Base-by-base conservation (phyloP, 2,329 filamentous ascomycete genomes). In the Didymella keratinophila region DNA sequence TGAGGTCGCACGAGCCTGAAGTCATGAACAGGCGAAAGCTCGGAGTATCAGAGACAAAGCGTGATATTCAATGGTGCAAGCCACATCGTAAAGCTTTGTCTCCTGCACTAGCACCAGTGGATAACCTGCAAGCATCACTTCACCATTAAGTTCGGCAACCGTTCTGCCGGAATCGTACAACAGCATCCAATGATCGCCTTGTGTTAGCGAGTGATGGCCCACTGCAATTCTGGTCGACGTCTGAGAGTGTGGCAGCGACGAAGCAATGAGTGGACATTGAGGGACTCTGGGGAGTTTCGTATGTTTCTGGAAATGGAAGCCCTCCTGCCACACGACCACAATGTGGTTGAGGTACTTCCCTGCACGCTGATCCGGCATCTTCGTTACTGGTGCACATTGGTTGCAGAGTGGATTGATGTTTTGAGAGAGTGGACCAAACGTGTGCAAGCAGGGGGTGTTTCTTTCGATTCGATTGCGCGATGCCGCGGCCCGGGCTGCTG, bases 141-240 rank as follows among this genome's bases (percentile, higher is more conserved):
- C 25, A 30, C 16, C 34, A 6, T 21, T 44, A 25, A 43, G 37
- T 23, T 27, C 37, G 27, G 14, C n/a, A 39, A 27, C 55, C 44
- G 10, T 23, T 20, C 37, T 37, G 37, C 30, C 11, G 30, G 36
- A 16, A 28, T 28, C 18, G 23, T 30, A 34, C 18, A 21, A 20
- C 4, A 8, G 16, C 45, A 49, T 20, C 45, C 45, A 53, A 58
- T 50, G 50, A 44, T 28, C 39, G 4, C 12, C 39, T 14, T 21
- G 21, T 12, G 20, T 49, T 53, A 50, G 49, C 56, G 45, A 50
- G 50, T 49, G 39, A 23, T 45, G 56, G 25, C 32, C 56, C 56
- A 53, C 50, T 45, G 16, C 16, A 30, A 41, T 32, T 44, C 44
- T 50, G 23, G 39, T 53, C 56, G 56, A 53, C 45, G 20, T 45